Percentiles rank a stretch among this genome's conserved stretches.
These are phyloP conservation scores for Candida michaelii DNA, from an alignment of 805 yeast genomes.

Conservation along the genomic window DNA sequence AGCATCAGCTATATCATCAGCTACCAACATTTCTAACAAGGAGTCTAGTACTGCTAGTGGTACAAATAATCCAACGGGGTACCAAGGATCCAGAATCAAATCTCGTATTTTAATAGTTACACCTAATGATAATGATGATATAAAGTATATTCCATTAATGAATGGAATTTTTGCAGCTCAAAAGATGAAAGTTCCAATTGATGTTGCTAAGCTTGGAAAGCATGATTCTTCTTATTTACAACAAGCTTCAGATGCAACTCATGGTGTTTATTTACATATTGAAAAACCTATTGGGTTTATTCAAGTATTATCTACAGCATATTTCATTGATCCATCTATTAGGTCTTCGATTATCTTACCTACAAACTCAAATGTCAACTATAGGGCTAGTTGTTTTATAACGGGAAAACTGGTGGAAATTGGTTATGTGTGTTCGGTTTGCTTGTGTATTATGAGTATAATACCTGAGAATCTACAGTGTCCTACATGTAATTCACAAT, in stretches of 20 bases:
- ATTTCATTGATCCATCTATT: conserved; percentile 81
- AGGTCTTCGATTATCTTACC: conserved; percentile 78
- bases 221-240: conserved; percentile 78
- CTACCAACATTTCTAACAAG: conserved; percentile 26
- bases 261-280: conserved; percentile 79
- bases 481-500: conserved; percentile 82
- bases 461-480: conserved; percentile 70
- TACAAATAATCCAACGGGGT: conserved; percentile 15
- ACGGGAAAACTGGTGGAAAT: conserved; percentile 90
- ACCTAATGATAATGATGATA: conserved; percentile 69
- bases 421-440: conserved; percentile 94
- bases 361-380: conserved; percentile 82
- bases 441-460: conserved; percentile 74
- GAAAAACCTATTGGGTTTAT: conserved; percentile 72
- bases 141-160: conserved; percentile 91
- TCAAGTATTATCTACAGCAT: conserved; percentile 78
- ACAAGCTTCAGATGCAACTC: conserved; percentile 94
- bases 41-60: conserved; percentile 14
- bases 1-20: conserved; percentile 42
- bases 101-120: conserved; percentile 56
- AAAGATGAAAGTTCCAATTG: conserved; percentile 84
- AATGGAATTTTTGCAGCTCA: conserved; percentile 95
- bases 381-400: conserved; percentile 89
- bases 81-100: conserved; percentile 25
- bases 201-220: conserved; percentile 76